phyloP scores from a whole-genome alignment of 768 basidiomycete genomes.

The Mycena crocata region DNA sequence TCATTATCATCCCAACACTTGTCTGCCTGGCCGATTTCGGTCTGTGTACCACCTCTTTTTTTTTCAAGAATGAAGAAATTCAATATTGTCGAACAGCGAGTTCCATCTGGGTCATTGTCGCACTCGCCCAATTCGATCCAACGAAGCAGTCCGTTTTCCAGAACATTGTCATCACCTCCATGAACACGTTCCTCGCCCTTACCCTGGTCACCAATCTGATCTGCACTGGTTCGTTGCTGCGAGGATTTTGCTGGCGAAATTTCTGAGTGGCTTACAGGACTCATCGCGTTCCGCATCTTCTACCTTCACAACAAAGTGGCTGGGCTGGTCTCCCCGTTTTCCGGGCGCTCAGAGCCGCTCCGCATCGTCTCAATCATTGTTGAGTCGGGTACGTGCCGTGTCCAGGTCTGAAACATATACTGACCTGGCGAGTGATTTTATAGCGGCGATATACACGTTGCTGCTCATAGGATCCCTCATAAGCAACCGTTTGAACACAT shows the following conservation, averaged over 20 bases:
- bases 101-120: neutral
- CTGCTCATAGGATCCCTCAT: neutral
- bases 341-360: neutral
- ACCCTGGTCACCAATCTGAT: conserved; percentile 7
- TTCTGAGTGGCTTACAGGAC: neutral
- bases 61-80: neutral
- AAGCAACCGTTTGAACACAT: neutral
- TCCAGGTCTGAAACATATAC: neutral
- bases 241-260: neutral
- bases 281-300: conserved; percentile 6
- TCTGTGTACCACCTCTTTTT: neutral
- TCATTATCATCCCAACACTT: neutral
- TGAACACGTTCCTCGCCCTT: conserved; percentile 3
- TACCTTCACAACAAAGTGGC: neutral
- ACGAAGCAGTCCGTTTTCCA: neutral
- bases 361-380: conserved; percentile 1
- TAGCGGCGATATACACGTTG: conserved; percentile 4
- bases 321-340: neutral
- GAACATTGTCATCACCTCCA: neutral
- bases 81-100: no score
- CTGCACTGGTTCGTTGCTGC: conserved; percentile 9
- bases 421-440: neutral
- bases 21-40: conserved; percentile 5
- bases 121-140: neutral
- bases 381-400: conserved; percentile 6